Evolutionary conservation across 1,284 basidiomycete genomes (phyloP).

Genomic region (Cerrena zonata): DNA sequence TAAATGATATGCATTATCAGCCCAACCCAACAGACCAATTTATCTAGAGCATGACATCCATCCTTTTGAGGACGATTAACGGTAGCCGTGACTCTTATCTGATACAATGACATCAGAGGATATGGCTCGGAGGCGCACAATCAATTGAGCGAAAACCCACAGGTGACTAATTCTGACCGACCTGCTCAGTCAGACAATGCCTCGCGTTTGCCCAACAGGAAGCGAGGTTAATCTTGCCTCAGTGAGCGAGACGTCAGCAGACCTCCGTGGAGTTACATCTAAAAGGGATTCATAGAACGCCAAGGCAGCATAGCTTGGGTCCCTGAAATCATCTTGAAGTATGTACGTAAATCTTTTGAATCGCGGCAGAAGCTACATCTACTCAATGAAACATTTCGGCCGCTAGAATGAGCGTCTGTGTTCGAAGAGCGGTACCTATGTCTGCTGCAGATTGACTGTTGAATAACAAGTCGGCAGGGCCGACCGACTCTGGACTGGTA

Average conservation of each 20-base stretch:
- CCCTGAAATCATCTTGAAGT: neutral
- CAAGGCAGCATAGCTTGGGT: neutral
- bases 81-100: neutral
- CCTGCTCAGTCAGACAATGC: neutral
- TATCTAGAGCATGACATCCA: neutral
- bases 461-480: neutral
- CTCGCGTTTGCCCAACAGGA: neutral
- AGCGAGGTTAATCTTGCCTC: neutral
- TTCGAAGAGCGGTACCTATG: neutral
- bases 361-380: neutral
- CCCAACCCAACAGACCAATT: neutral
- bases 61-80: neutral
- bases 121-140: neutral
- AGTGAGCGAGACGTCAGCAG: neutral
- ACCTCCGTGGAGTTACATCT: neutral
- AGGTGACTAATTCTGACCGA: neutral
- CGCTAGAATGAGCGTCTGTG: neutral
- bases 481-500: neutral
- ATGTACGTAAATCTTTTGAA: neutral
- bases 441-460: neutral
- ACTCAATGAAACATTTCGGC: neutral
- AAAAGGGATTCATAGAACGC: neutral
- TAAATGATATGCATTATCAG: neutral
- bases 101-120: conserved; percentile 1
- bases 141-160: neutral